Evolutionary conservation across 2,329 filamentous ascomycete genomes (phyloP).

Genomic region (Microsporum ferrugineum): DNA sequence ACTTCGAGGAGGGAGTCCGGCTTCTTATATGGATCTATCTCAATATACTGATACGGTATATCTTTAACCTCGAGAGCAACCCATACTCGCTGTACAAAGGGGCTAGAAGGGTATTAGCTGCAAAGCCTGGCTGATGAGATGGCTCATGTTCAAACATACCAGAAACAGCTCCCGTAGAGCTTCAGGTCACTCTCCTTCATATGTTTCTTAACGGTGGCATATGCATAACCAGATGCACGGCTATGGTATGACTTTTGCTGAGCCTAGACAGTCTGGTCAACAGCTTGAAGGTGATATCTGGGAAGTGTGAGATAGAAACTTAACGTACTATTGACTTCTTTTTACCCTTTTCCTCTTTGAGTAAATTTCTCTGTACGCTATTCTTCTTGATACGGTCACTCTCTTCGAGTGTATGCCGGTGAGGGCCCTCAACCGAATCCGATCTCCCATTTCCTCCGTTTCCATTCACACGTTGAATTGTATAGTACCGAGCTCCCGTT

Average conservation of each 20-base stretch:
- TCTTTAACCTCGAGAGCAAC: constrained; percentile 73
- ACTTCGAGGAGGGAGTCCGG: constrained; percentile 60
- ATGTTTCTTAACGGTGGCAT: constrained; percentile 58
- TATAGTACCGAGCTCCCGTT: constrained; percentile 52
- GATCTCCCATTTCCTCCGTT: constrained; percentile 62
- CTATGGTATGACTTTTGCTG: constrained; percentile 58
- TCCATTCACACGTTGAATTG: constrained; percentile 65
- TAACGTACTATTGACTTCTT: constrained; percentile 48
- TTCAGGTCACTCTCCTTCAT: constrained; percentile 60
- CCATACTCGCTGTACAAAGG: constrained; percentile 81
- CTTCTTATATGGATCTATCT: constrained; percentile 69
- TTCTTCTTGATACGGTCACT: constrained; percentile 76
- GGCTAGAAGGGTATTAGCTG: constrained; percentile 37
- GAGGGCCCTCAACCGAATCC: constrained; percentile 58
- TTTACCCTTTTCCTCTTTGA: constrained; percentile 53
- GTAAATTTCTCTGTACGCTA: constrained; percentile 55
- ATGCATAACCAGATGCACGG: constrained; percentile 60
- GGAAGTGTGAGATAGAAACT: not conserved
- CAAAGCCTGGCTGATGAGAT: constrained; percentile 5
- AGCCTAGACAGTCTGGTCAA: constrained; percentile 19
- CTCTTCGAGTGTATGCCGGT: constrained; percentile 60
- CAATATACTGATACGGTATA: constrained; percentile 72
- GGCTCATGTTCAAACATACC: constrained; percentile 41
- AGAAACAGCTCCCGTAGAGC: constrained; percentile 73
- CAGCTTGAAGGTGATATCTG: not conserved